These are phyloP conservation scores for Atkinsonella hypoxylon DNA, from an alignment of 2,329 filamentous ascomycete genomes.

Conservation along the genomic window DNA sequence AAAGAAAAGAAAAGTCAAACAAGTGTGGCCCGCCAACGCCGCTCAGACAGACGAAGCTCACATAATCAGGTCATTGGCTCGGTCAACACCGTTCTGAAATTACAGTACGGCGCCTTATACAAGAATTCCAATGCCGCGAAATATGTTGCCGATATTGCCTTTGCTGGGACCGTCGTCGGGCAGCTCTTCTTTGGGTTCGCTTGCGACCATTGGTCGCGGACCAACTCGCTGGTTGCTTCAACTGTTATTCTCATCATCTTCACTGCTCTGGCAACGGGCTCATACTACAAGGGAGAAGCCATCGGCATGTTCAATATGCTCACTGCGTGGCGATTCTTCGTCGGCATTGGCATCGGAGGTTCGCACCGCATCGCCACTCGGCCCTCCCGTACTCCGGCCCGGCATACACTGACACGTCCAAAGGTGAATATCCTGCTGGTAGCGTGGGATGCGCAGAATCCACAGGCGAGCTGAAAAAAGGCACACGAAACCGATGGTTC, in stretches of 20 bases:
- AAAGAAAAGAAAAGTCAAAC: not conserved
- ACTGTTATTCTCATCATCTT: constrained; percentile 80
- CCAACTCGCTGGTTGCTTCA: constrained; percentile 67
- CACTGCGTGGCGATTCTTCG: constrained; percentile 75
- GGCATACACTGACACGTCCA: not conserved
- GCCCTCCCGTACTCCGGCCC: not conserved
- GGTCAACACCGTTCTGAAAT: constrained; percentile 63
- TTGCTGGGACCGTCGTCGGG: constrained; percentile 75
- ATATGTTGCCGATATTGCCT: constrained; percentile 73
- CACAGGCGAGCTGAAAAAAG: constrained; percentile 67
- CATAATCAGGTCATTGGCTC: constrained; percentile 65
- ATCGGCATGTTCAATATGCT: constrained; percentile 64
- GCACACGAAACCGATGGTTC: constrained; percentile 82
- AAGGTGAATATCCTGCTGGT: constrained; percentile 67
- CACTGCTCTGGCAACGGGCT: constrained; percentile 64
- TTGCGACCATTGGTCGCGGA: constrained; percentile 74
- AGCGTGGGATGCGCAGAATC: constrained; percentile 68
- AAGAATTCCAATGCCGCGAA: constrained; percentile 53
- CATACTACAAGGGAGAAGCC: constrained; percentile 59
- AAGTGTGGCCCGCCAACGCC: not conserved
- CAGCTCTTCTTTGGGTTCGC: constrained; percentile 72
- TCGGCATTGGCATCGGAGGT: constrained; percentile 66
- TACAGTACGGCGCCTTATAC: constrained; percentile 61
- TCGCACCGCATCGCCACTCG: constrained; percentile 8
- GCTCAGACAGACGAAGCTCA: not conserved